phyloP scores from a whole-genome alignment of 192 early-diverging fungal genomes.

The Diversispora epigaea region DNA sequence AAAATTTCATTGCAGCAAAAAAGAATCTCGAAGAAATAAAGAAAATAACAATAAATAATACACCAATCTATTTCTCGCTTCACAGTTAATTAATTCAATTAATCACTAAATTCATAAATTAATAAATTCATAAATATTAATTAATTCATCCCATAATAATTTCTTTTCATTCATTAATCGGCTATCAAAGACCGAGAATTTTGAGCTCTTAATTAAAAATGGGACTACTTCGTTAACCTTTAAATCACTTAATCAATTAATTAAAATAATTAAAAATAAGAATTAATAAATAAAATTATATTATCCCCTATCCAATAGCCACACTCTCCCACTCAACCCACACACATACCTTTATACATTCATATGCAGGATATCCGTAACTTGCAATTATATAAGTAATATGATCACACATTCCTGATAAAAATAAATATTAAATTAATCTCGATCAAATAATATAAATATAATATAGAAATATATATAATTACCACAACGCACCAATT shows the following conservation, averaged over 20 bases:
- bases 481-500: constrained; percentile 67
- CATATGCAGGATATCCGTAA: constrained; percentile 78
- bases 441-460: background rate
- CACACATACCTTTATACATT: constrained; percentile 72
- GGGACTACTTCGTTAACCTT: constrained; percentile 88
- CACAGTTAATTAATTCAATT: no score
- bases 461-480: background rate
- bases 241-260: background rate
- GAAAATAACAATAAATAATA: no score
- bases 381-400: constrained; percentile 79
- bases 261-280: background rate
- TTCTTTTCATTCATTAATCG: constrained; percentile 54
- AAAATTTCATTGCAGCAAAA: no score
- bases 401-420: constrained; percentile 83
- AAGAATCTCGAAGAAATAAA: no score
- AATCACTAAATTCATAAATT: no score
- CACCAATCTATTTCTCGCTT: no score
- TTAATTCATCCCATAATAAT: constrained; percentile 62
- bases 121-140: constrained; percentile 4
- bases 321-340: no score
- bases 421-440: background rate
- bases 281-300: background rate
- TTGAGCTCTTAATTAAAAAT: constrained; percentile 88
- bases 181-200: constrained; percentile 80
- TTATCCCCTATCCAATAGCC: no score